Conservation (phyloP, 176 grass and related monocot species). For the Paspalum vaginatum region DNA sequence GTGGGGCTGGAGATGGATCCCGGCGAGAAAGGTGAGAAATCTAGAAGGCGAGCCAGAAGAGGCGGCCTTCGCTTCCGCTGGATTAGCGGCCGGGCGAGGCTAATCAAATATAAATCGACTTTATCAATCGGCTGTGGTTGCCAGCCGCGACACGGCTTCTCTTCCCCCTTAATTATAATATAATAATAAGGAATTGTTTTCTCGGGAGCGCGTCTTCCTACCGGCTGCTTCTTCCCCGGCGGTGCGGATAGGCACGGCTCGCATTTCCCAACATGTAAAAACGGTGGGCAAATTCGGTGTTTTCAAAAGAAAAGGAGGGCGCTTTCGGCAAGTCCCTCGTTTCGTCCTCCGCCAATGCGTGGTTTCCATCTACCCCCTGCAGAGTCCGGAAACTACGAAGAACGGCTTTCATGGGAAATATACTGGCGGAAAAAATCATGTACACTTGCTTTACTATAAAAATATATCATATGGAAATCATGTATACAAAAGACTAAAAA, state of each 20-base stretch:
- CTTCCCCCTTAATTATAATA: background rate
- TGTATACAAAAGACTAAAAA: too few relatives aligned
- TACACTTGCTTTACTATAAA: too few relatives aligned
- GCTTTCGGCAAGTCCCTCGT: background rate
- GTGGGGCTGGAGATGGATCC: too few relatives aligned
- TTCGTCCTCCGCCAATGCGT: too few relatives aligned
- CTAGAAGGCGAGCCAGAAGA: too few relatives aligned
- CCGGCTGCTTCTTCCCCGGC: conserved; percentile 21
- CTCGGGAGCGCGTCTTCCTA: conserved; percentile 12
- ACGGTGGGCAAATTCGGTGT: conserved; percentile 37
- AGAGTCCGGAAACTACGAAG: too few relatives aligned
- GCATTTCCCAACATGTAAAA: conserved; percentile 43
- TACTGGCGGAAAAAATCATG: too few relatives aligned
- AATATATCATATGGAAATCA: too few relatives aligned
- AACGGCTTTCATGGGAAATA: too few relatives aligned
- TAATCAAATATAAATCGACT: background rate
- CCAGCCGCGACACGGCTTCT: conserved; percentile 33
- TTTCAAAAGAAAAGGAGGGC: background rate
- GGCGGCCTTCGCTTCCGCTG: background rate
- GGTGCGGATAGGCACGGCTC: conserved; percentile 28
- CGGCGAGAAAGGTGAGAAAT: too few relatives aligned
- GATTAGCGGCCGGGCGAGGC: background rate
- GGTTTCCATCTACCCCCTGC: too few relatives aligned
- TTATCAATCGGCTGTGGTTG: conserved; percentile 17
- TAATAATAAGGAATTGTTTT: background rate